Conservation (phyloP, 441 rosid genomes). For the Eruca vesicaria region DNA sequence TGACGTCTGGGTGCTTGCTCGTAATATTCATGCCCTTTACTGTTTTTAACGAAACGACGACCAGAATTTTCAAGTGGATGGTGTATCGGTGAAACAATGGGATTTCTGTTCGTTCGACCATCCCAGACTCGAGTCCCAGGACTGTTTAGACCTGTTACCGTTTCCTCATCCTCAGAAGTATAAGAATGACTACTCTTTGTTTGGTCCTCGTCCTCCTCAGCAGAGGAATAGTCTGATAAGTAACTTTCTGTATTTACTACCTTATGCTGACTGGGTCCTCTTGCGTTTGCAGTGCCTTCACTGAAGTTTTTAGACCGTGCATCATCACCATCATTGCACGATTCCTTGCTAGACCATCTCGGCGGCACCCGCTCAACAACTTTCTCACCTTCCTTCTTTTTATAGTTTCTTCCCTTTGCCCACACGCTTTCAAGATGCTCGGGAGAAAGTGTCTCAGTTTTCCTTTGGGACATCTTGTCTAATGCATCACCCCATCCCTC, state of each 20-base stretch:
- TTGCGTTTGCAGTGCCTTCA: conserved; percentile 31
- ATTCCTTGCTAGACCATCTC: conserved; percentile 41
- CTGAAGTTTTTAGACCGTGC: conserved; percentile 36
- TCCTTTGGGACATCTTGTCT: conserved; percentile 82
- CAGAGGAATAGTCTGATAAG: conserved; percentile 42
- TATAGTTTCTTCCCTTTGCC: conserved; percentile 95
- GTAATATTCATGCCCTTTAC: conserved; percentile 54
- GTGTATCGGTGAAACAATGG: conserved; percentile 72
- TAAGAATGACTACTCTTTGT: conserved; percentile 59
- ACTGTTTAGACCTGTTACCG: conserved; percentile 82
- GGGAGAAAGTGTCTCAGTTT: conserved; percentile 89
- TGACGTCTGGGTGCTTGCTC: conserved; percentile 46
- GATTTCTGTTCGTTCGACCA: conserved; percentile 82
- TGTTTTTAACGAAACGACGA: conserved; percentile 37
- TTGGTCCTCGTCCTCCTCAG: conserved; percentile 55
- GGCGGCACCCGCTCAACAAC: conserved; percentile 50
- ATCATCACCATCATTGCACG: conserved; percentile 33
- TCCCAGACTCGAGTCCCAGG: conserved; percentile 99
- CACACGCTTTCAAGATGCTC: conserved; percentile 97
- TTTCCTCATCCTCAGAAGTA: conserved; percentile 91
- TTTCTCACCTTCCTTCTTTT: conserved; percentile 55
- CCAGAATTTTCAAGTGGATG: conserved; percentile 95
- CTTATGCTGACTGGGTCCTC: conserved; percentile 32
- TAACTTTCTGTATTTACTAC: conserved; percentile 34
- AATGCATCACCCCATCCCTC: conserved; percentile 87